Conservation (phyloP, 2,329 filamentous ascomycete genomes). For the Pyrenochaeta sp. region DNA sequence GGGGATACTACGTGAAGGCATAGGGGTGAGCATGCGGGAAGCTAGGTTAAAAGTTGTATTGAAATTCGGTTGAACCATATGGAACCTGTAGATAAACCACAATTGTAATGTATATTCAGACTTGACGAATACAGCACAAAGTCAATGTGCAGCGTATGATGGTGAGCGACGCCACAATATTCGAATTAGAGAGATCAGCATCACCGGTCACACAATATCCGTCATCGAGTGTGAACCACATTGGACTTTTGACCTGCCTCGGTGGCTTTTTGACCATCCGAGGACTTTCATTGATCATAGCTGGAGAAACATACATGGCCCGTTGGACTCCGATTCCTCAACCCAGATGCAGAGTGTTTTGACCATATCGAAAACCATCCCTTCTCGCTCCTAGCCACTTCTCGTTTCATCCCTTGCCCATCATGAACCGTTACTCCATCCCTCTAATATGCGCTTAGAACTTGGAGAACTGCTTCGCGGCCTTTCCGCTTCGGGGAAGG, state of each 20-base stretch:
- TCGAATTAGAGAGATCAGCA: background rate
- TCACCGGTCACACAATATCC: conserved; percentile 10
- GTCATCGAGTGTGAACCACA: conserved; percentile 5
- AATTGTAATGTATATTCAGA: background rate
- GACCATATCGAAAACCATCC: conserved; percentile 46
- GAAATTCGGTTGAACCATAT: background rate
- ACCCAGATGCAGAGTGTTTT: conserved; percentile 51
- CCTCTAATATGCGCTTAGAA: conserved; percentile 72
- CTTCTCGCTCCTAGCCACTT: conserved; percentile 32
- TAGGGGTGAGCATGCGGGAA: background rate
- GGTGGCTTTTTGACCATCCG: conserved; percentile 45
- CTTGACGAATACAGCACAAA: background rate
- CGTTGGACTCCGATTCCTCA: conserved; percentile 51
- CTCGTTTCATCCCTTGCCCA: conserved; percentile 31
- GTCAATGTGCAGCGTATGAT: background rate
- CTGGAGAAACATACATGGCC: conserved; percentile 53
- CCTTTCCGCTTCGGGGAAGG: conserved; percentile 95
- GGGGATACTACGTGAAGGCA: conserved; percentile 69
- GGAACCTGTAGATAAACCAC: background rate
- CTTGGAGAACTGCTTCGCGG: conserved; percentile 97
- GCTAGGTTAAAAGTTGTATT: background rate
- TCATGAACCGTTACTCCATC: conserved; percentile 42
- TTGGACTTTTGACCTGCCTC: conserved; percentile 50
- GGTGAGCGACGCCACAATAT: background rate
- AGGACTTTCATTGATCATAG: conserved; percentile 53